Evolutionary conservation across 202 grass and related monocot species (phyloP).

Genomic region (Eragrostis tef): DNA sequence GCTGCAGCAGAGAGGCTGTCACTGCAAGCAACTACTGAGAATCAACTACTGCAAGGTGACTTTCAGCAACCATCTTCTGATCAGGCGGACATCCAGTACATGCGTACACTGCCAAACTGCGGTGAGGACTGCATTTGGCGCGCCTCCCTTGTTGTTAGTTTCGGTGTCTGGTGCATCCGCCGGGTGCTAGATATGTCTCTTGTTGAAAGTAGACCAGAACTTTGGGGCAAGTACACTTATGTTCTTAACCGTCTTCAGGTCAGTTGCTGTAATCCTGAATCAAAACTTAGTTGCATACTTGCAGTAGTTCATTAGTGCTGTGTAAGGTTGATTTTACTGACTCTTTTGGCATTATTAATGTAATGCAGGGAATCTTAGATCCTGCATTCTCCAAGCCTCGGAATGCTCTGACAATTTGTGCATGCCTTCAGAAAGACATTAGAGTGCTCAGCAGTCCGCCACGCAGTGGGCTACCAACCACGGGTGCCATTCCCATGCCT

Average conservation of each 20-base stretch:
- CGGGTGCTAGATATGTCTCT: constrained; percentile 72
- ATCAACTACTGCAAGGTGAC: constrained; percentile 45
- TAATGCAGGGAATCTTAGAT: constrained; percentile 77
- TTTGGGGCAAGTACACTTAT: constrained; percentile 97
- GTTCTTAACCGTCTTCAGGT: constrained; percentile 97
- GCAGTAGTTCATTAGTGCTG: background rate
- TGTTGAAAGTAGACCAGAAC: constrained; percentile 88
- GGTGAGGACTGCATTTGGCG: constrained; percentile 81
- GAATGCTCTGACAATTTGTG: constrained; percentile 29
- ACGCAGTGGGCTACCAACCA: background rate
- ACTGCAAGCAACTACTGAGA: constrained; percentile 49
- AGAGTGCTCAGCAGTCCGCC: constrained; percentile 9
- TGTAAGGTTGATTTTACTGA: background rate
- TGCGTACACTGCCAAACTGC: constrained; percentile 57
- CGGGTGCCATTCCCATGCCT: constrained; percentile 22
- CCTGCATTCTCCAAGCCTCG: constrained; percentile 84
- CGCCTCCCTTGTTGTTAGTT: constrained; percentile 68
- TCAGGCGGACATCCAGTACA: constrained; percentile 43
- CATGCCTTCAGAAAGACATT: constrained; percentile 46
- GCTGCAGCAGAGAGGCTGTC: constrained; percentile 62
- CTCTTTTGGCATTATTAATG: constrained; percentile 37
- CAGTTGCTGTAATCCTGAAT: constrained; percentile 17
- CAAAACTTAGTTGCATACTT: background rate
- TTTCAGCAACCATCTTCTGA: constrained; percentile 52
- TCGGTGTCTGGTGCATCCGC: constrained; percentile 85